A percentile compares a stretch with the other conserved stretches of the same genome.
phyloP scores from a whole-genome alignment of 2,329 filamentous ascomycete genomes.

The Colletotrichum cereale region DNA sequence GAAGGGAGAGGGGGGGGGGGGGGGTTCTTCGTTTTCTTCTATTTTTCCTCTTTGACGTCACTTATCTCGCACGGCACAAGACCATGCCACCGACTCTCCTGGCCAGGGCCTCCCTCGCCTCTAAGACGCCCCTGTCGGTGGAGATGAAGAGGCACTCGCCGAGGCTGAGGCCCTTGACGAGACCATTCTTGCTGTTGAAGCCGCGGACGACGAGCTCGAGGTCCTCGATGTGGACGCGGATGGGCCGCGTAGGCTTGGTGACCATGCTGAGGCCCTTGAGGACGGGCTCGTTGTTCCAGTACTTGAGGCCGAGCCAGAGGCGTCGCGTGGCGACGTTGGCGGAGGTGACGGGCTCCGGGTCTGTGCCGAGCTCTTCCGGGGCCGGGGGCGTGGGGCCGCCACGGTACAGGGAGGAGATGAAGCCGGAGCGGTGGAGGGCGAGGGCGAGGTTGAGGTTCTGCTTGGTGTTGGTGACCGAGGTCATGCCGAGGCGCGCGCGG shows the following conservation, averaged over 20 bases:
- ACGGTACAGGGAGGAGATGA: conserved; percentile 84
- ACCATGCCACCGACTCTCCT: conserved; percentile 84
- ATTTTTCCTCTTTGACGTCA: background rate
- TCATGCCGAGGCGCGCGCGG: conserved; percentile 84
- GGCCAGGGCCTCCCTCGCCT: conserved; percentile 85
- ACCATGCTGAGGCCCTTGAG: conserved; percentile 75
- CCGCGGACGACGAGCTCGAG: conserved; percentile 78
- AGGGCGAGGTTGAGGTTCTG: conserved; percentile 82
- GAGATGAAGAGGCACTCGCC: conserved; percentile 87
- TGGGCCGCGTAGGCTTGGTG: conserved; percentile 79
- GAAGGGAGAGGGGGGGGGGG: background rate
- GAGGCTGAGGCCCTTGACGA: conserved; percentile 79
- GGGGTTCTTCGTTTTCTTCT: background rate
- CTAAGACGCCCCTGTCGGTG: conserved; percentile 83
- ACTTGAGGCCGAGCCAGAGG: conserved; percentile 92
- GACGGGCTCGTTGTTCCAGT: conserved; percentile 86
- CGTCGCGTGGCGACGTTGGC: conserved; percentile 80
- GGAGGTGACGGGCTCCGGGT: conserved; percentile 71
- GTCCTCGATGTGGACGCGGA: conserved; percentile 73
- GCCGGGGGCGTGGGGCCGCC: conserved; percentile 69
- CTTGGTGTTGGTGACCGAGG: conserved; percentile 84
- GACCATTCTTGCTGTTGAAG: conserved; percentile 72
- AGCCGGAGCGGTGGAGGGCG: conserved; percentile 84
- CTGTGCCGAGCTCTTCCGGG: conserved; percentile 58
- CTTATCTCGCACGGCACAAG: conserved; percentile 75